A percentile compares a stretch with the other conserved stretches of the same genome.
These are phyloP conservation scores for Cyclostephanos tholiformis DNA, from an alignment of 108 stramenopile species.

Conservation along the genomic window DNA sequence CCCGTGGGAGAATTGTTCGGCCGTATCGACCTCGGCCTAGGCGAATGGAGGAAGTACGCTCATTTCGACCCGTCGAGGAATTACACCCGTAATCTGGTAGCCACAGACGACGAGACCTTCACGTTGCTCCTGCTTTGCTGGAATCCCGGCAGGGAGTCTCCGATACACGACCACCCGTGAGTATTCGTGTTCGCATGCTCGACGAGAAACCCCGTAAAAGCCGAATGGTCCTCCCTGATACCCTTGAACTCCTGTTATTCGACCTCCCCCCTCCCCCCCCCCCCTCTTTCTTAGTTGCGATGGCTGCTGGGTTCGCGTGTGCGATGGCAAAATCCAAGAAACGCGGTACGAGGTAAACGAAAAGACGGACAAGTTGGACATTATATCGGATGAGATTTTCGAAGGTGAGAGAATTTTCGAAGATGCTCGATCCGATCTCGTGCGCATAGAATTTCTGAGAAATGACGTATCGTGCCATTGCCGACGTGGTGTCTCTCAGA, in stretches of 20 bases:
- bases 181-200: not conserved
- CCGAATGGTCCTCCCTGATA: too few species aligned
- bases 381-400: conserved; percentile 49
- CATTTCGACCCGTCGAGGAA: conserved; percentile 51
- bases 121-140: conserved; percentile 91
- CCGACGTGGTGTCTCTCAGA: conserved; percentile 4
- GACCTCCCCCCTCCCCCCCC: not conserved
- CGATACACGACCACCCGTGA: conserved; percentile 79
- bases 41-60: conserved; percentile 58
- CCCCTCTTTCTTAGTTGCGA: conserved; percentile 48
- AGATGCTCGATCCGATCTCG: conserved; percentile 12
- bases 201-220: not conserved
- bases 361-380: conserved; percentile 30
- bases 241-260: not conserved
- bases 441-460: not conserved
- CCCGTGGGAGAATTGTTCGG: conserved; percentile 36
- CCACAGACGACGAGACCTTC: conserved; percentile 79
- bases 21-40: conserved; percentile 39
- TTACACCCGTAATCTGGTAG: conserved; percentile 87
- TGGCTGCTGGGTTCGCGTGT: conserved; percentile 86
- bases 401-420: conserved; percentile 25
- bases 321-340: conserved; percentile 68
- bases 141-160: conserved; percentile 76
- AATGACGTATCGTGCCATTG: not conserved
- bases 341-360: conserved; percentile 55